Evolutionary conservation across 768 basidiomycete genomes (phyloP), one percentile per base, ranked within the genome.

Genomic region (Trametes gibbosa): DNA sequence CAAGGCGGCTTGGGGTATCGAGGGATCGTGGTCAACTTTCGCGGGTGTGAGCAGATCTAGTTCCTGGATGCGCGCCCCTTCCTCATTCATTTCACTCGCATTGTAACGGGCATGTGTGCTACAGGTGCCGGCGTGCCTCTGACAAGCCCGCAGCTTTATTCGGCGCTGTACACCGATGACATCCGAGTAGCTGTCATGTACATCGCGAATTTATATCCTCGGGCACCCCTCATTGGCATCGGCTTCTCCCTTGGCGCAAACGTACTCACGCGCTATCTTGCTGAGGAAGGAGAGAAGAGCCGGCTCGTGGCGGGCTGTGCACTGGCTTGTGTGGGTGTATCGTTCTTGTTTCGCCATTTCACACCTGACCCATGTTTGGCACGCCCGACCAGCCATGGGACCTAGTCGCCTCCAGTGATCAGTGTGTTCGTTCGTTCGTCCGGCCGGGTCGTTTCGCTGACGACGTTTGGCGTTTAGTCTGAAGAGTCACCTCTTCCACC

Each of bases 171-270:
- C 63, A 98, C 95, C 9, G 87, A 95, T 63, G 96, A 99, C 74
- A 78, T 95, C 35, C 86, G 94, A 25, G 83, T 84, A 60, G 90
- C 92, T 1, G 70, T 97, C 49, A 78, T 89, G 65, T 89, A 90
- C 74, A 83, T 98, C 53, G 79, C 85, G 2, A 72, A 82, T 48
- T 69, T 72, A 60, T 95, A 87, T 66, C 95, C 96, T 2, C 74
- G 79, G 10, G 92, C 96, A 0, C 90, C 88, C 3, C 75, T 98
- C 37, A 73, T 96, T 17, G 96, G 91, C 14, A 73, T 97, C 10
- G 93, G 95, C 7, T 98, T 96, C 77, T 97, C 94, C 4, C 82
- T 99, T 37, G 97, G 96, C 42, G 90, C 95, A 42, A 93, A 92
- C 70, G 89, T 98, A 35, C 74, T 98, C 65, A 89, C 93, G 34